Conservation (phyloP, 148 eudicot genomes). For the Rhododendron simsii region DNA sequence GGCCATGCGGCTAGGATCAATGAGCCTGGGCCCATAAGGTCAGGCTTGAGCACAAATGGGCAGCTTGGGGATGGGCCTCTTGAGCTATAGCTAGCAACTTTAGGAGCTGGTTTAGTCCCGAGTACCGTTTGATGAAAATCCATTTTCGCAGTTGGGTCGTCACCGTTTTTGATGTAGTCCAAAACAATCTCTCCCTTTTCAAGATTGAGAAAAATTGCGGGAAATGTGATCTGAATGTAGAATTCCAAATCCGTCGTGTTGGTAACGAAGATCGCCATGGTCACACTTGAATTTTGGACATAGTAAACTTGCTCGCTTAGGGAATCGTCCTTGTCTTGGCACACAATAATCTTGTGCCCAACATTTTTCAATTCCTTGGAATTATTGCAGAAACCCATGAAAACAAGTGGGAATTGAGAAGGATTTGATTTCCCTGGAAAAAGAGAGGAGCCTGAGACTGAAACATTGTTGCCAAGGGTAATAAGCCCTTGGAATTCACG, state of each 20-base stretch:
- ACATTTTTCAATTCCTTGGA: too few relatives aligned
- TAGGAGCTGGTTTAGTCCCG: slow-evolving; percentile 14
- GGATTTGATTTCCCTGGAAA: slow-evolving; percentile 4
- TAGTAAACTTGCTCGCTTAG: too few relatives aligned
- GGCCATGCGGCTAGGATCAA: background rate
- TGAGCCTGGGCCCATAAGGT: slow-evolving; percentile 20
- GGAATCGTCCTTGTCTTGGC: too few relatives aligned
- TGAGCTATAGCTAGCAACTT: slow-evolving; percentile 11
- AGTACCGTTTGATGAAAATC: slow-evolving; percentile 9
- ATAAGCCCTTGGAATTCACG: slow-evolving; percentile 39
- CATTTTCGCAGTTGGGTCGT: slow-evolving; percentile 15
- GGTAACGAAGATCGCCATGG: slow-evolving; percentile 21
- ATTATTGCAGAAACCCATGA: too few relatives aligned
- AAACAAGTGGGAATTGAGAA: background rate
- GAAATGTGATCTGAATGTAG: background rate
- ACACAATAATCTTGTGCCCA: too few relatives aligned
- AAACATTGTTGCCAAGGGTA: slow-evolving; percentile 38
- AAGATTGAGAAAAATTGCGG: background rate
- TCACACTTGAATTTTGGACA: background rate
- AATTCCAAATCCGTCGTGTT: background rate
- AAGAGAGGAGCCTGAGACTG: slow-evolving; percentile 7
- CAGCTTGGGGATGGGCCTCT: background rate
- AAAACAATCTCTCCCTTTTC: slow-evolving; percentile 3
- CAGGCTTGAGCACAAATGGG: slow-evolving; percentile 25
- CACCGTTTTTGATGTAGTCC: slow-evolving; percentile 11